Conservation (phyloP, 371 early-diverging fungal species). For the Choanephora cucurbitarum region DNA sequence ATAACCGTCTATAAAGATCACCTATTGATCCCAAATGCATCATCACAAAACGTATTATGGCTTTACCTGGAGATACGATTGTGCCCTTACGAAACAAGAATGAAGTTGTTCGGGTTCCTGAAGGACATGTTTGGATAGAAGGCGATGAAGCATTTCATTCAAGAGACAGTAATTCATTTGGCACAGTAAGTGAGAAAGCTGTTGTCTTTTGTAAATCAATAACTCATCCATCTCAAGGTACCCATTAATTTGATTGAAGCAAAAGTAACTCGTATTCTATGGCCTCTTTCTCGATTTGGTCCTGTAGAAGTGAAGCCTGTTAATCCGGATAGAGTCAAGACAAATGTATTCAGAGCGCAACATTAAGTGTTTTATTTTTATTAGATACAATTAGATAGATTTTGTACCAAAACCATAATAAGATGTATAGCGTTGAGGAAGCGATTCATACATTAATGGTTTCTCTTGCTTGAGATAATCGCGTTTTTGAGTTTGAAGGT, state of each 20-base stretch:
- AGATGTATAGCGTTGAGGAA: background rate
- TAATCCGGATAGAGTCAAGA: conserved; percentile 31
- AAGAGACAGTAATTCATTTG: conserved; percentile 84
- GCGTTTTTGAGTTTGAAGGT: background rate
- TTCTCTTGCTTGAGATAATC: background rate
- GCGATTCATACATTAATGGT: background rate
- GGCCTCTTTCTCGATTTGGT: conserved; percentile 73
- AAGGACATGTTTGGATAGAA: conserved; percentile 93
- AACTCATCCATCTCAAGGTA: conserved; percentile 36
- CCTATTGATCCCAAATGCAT: conserved; percentile 72
- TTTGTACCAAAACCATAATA: conserved; percentile 1
- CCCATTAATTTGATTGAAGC: conserved; percentile 72
- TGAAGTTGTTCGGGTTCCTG: conserved; percentile 67
- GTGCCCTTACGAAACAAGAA: conserved; percentile 51
- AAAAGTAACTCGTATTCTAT: conserved; percentile 62
- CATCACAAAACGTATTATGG: conserved; percentile 86
- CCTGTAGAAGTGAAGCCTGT: conserved; percentile 42
- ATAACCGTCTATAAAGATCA: conserved; percentile 50
- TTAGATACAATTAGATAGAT: background rate
- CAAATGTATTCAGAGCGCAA: conserved; percentile 18
- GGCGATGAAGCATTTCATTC: conserved; percentile 88
- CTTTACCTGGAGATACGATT: conserved; percentile 84
- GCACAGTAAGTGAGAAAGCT: conserved; percentile 80
- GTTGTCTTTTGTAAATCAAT: background rate
- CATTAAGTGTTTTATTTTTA: background rate